Percentiles rank a stretch among this genome's conserved stretches.
phyloP scores from a whole-genome alignment of 2,329 filamentous ascomycete genomes.

The Trematosphaeria pertusa region DNA sequence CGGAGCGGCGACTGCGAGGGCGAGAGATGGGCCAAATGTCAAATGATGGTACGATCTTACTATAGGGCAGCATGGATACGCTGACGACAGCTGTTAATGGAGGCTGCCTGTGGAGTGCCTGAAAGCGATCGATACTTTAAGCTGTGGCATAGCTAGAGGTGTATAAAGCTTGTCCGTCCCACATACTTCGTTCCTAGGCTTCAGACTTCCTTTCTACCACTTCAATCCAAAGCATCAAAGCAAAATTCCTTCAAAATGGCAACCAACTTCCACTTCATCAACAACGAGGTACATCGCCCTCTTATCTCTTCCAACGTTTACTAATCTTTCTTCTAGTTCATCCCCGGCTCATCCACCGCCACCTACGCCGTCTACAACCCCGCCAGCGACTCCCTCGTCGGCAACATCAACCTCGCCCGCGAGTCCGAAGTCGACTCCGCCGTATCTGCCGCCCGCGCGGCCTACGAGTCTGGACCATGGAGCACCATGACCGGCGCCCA shows the following conservation, averaged over 20 bases:
- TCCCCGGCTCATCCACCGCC: slow-evolving; percentile 29
- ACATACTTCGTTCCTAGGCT: too few species aligned
- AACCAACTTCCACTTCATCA: slow-evolving; percentile 32
- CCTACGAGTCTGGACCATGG: slow-evolving; percentile 29
- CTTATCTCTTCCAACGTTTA: neutral
- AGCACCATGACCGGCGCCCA: slow-evolving; percentile 25
- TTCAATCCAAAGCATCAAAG: neutral
- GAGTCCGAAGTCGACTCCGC: slow-evolving; percentile 33
- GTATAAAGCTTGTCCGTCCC: too few species aligned
- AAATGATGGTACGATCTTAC: too few species aligned
- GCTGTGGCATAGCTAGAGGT: too few species aligned
- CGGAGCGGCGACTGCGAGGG: too few species aligned
- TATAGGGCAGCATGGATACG: too few species aligned
- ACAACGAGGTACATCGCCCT: slow-evolving; percentile 29
- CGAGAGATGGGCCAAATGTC: too few species aligned
- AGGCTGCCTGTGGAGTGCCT: too few species aligned
- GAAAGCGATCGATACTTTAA: too few species aligned
- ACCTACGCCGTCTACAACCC: slow-evolving; percentile 32
- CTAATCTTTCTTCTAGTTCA: slow-evolving; percentile 19
- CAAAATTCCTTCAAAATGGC: slow-evolving; percentile 18
- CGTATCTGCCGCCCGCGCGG: slow-evolving; percentile 30
- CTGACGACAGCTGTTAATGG: too few species aligned
- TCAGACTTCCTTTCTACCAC: too few species aligned
- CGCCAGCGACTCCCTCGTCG: slow-evolving; percentile 30
- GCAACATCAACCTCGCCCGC: slow-evolving; percentile 30